These are phyloP conservation scores for Russula emetica DNA, from an alignment of 768 basidiomycete species.

Conservation along the genomic window DNA sequence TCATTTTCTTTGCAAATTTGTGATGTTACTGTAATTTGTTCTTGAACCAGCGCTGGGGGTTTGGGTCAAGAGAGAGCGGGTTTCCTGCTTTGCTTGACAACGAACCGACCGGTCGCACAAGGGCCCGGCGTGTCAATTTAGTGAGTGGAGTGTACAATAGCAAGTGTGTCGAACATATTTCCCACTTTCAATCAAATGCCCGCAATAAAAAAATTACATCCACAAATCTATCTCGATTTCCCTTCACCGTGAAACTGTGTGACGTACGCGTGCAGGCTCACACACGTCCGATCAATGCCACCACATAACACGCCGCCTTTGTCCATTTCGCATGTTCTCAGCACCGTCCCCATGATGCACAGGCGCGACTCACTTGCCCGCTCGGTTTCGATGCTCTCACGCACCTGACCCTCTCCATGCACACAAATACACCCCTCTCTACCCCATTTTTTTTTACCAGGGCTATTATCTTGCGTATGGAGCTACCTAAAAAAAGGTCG, in stretches of 20 bases:
- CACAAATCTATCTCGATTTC: conserved; percentile 15
- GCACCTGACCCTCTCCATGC: conserved; percentile 9
- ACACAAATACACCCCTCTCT: not conserved
- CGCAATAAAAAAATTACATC: not conserved
- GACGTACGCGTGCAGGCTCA: not conserved
- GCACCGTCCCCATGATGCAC: conserved; percentile 23
- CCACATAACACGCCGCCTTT: not conserved
- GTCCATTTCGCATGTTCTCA: conserved; percentile 9
- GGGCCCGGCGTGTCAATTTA: not conserved
- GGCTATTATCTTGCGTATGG: not conserved
- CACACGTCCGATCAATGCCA: not conserved
- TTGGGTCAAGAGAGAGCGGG: not conserved
- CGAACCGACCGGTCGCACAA: conserved; percentile 11
- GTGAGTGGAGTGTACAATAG: conserved; percentile 1
- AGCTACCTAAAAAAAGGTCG: not conserved
- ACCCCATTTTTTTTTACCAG: not conserved
- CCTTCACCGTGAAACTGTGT: not conserved
- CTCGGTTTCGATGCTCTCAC: not conserved
- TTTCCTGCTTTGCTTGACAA: conserved; percentile 9
- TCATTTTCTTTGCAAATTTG: conserved; percentile 22
- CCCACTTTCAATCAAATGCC: not conserved
- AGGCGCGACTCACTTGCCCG: not conserved
- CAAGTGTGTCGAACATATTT: not conserved
- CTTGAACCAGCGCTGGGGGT: not conserved
- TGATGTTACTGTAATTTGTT: not conserved